Evolutionary conservation across 179 eudicot species (phyloP).

Genomic region (Carnegiea gigantea): DNA sequence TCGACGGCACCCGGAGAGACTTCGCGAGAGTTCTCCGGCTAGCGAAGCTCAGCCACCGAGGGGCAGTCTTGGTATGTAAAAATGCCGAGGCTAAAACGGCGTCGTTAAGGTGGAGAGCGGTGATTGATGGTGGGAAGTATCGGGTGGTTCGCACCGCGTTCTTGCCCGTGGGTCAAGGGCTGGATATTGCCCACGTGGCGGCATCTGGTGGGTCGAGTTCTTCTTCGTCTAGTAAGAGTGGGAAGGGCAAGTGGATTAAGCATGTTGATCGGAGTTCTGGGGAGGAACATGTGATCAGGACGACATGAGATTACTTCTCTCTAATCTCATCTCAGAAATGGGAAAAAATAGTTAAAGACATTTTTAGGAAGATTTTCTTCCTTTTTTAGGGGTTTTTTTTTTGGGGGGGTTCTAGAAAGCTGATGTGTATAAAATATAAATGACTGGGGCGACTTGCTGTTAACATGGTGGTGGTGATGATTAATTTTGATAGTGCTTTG

Average conservation of each 20-base stretch:
- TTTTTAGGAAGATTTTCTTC: background rate
- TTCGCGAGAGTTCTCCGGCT: constrained; percentile 44
- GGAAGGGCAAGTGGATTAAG: constrained; percentile 64
- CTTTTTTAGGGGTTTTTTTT: background rate
- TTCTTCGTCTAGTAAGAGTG: background rate
- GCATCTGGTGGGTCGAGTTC: constrained; percentile 32
- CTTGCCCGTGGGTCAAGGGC: constrained; percentile 79
- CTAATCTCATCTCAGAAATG: background rate
- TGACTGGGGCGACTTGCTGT: background rate
- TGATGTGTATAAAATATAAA: background rate
- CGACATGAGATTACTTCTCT: constrained; percentile 9
- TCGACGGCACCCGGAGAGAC: constrained; percentile 50
- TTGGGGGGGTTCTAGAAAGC: background rate
- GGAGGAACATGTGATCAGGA: constrained; percentile 63
- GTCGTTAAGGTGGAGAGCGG: constrained; percentile 54
- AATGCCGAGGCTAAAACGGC: constrained; percentile 43
- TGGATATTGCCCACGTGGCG: constrained; percentile 76
- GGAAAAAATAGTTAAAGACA: background rate
- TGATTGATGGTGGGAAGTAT: constrained; percentile 50
- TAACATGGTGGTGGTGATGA: background rate
- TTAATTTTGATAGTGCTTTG: background rate
- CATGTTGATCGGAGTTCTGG: constrained; percentile 62
- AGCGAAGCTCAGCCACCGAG: constrained; percentile 57
- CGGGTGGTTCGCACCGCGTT: constrained; percentile 61
- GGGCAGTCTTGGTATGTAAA: constrained; percentile 80